Percentiles rank a stretch among this genome's conserved stretches.
Conservation (phyloP, 2,329 filamentous ascomycete species). For the Colletotrichum sublineola region DNA sequence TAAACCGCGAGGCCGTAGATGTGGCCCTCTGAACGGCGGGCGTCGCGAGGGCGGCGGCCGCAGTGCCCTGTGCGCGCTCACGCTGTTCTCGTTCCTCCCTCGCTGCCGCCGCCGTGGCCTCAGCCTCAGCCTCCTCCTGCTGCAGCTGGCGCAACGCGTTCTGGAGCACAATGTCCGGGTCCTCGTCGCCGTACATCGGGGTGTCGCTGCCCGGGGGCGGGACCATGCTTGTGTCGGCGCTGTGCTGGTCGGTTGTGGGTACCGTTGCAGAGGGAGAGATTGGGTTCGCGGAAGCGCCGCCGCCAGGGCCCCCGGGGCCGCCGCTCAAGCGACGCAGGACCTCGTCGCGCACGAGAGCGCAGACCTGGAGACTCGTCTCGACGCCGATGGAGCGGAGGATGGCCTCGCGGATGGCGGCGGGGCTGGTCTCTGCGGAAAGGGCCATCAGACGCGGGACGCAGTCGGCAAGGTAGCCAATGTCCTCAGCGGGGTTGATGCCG, state of each 20-base stretch:
- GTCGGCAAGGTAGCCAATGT: conserved; percentile 72
- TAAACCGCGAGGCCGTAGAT: conserved; percentile 39
- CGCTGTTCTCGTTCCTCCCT: conserved; percentile 66
- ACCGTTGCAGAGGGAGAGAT: conserved; percentile 30
- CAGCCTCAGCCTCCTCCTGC: conserved; percentile 70
- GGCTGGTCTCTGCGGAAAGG: conserved; percentile 70
- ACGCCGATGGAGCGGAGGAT: conserved; percentile 68
- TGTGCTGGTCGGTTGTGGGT: conserved; percentile 41
- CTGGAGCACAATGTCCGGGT: conserved; percentile 70
- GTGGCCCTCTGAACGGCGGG: conserved; percentile 44
- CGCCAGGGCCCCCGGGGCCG: conserved; percentile 21
- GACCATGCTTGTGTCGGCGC: conserved; percentile 41
- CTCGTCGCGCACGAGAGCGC: conserved; percentile 71
- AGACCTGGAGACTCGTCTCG: conserved; percentile 65
- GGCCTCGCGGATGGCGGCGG: conserved; percentile 70
- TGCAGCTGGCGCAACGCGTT: conserved; percentile 71
- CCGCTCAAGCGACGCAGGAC: conserved; percentile 58
- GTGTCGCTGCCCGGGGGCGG: conserved; percentile 66
- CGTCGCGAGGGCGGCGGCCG: conserved; percentile 47
- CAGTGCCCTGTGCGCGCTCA: conserved; percentile 45
- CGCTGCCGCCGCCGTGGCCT: conserved; percentile 67
- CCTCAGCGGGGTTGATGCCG: conserved; percentile 63
- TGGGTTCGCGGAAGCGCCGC: conserved; percentile 30
- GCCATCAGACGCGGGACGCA: conserved; percentile 71
- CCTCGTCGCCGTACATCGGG: conserved; percentile 62